phyloP scores from a whole-genome alignment of 1,139 yeast species.

The Kurtzmaniella quercitrusa region DNA sequence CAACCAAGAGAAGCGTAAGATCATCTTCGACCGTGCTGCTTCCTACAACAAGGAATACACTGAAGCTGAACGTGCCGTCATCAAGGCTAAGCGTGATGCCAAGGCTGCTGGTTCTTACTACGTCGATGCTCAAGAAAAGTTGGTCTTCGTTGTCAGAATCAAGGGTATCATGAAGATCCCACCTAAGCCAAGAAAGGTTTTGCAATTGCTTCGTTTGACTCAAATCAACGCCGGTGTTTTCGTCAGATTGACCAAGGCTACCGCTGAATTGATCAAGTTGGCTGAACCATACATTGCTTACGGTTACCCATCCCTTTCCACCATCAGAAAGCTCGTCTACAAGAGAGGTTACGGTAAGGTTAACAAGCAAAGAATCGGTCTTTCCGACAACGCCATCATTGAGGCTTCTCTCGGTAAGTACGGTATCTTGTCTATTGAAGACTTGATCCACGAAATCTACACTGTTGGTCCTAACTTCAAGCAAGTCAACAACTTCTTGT shows the following conservation, averaged over 20 bases:
- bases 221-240: slow-evolving; percentile 99
- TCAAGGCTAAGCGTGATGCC: slow-evolving; percentile 93
- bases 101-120: slow-evolving; percentile 94
- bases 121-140: slow-evolving; percentile 96
- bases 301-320: slow-evolving; percentile 98
- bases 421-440: slow-evolving; percentile 96
- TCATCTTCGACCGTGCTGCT: slow-evolving; percentile 96
- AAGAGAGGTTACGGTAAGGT: slow-evolving; percentile 99
- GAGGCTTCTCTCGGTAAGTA: slow-evolving; percentile 93
- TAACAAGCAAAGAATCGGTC: slow-evolving; percentile 96
- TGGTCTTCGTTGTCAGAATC: slow-evolving; percentile 97
- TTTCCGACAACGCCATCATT: slow-evolving; percentile 89
- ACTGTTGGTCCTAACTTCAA: slow-evolving; percentile 99
- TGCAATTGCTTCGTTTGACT: slow-evolving; percentile 95
- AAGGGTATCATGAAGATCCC: slow-evolving; percentile 99
- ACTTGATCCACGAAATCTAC: slow-evolving; percentile 97
- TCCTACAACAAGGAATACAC: slow-evolving; percentile 96
- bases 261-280: slow-evolving; percentile 91
- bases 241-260: slow-evolving; percentile 98
- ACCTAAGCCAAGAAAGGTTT: slow-evolving; percentile 99
- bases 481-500: slow-evolving; percentile 99
- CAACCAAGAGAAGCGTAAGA: slow-evolving; percentile 88
- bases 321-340: slow-evolving; percentile 96
- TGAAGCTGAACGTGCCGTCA: slow-evolving; percentile 89
- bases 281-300: slow-evolving; percentile 99